Evolutionary conservation across 495 filamentous ascomycete genomes (phyloP).

Genomic region (Podospora australis): DNA sequence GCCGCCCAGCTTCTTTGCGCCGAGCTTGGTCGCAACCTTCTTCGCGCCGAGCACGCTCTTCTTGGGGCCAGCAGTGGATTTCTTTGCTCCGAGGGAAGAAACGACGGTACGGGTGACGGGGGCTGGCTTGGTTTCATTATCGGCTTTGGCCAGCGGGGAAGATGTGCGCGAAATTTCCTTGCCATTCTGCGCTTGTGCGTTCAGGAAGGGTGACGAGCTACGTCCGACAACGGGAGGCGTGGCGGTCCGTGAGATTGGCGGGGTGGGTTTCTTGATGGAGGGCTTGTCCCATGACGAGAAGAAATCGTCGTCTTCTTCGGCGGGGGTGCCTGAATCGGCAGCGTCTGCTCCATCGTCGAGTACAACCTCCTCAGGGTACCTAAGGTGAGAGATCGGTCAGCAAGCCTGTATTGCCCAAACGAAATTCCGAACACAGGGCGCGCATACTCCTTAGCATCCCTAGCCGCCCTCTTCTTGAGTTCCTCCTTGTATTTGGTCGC

Average conservation of each 20-base stretch:
- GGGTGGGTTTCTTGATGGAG: constrained; percentile 91
- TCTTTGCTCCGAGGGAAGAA: constrained; percentile 69
- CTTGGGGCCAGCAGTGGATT: constrained; percentile 52
- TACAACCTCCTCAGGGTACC: constrained; percentile 78
- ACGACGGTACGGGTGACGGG: constrained; percentile 59
- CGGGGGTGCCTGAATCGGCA: constrained; percentile 62
- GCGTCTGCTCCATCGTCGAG: constrained; percentile 67
- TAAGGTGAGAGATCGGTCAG: constrained; percentile 31
- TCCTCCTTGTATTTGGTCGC: constrained; percentile 97
- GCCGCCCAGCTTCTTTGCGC: constrained; percentile 77
- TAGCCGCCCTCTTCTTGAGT: constrained; percentile 70
- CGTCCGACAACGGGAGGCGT: constrained; percentile 82
- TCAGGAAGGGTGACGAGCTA: constrained; percentile 84
- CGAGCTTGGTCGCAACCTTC: constrained; percentile 77
- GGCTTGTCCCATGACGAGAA: constrained; percentile 99
- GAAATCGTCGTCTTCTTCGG: constrained; percentile 88
- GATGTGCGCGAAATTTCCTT: constrained; percentile 67
- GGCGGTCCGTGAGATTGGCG: constrained; percentile 83
- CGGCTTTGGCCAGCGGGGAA: constrained; percentile 68
- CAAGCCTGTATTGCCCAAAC: constrained; percentile 14
- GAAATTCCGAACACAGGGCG: constrained; percentile 20
- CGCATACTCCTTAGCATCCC: constrained; percentile 82
- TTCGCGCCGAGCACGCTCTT: constrained; percentile 70
- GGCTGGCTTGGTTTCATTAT: constrained; percentile 38
- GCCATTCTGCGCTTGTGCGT: constrained; percentile 55